Base-by-base conservation (phyloP, 176 grass and related monocot genomes). In the Microstegium vimineum region DNA sequence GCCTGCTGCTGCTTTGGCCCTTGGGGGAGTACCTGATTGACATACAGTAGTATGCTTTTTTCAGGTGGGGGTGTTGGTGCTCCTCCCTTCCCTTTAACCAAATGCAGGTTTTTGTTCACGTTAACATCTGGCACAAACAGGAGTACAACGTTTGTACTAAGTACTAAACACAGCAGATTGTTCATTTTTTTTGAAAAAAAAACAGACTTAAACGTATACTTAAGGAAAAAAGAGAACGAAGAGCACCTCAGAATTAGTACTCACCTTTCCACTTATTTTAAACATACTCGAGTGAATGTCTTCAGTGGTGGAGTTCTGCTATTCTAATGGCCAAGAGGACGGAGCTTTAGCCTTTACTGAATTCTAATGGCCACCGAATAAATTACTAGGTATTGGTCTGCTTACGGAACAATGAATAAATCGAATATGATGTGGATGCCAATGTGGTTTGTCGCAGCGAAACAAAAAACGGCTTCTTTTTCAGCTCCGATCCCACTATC, bases 41-140 rank as follows among this genome's bases (percentile, higher is more conserved):
- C 75, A 47, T 41, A n/a, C n/a, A n/a, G n/a, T n/a, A n/a, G n/a
- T n/a, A 11, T 80, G 67, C 67, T 47, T 68, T 84, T 51, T 72
- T 86, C 84, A 71, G 74, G 65, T 49, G 36, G 71, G 60, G 2
- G 61, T 75, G 81, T 40, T 79, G 15, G 75, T 51, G 54, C 22
- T 63, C 13, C 25, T 20, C 23, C 16, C 7, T 52, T 28, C 62
- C 23, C 16, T 4, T 52, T 28, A 62, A 8, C 14, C 68, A 43
- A 70, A 78, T 69, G 37, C 28, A 45, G 49, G 25, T 45, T 22
- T n/a, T 41, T 67, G 15, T 46, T 62, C 52, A 42, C 6, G 17
- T 28, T 9, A 43, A 41, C 5, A 23, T 5, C 20, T 65, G 23
- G 47, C 52, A 20, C 35, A 72, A 46, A 51, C 31, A 52, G 45